Conservation (phyloP, 1,284 basidiomycete species). For the Cystobasidiaceae sp. region DNA sequence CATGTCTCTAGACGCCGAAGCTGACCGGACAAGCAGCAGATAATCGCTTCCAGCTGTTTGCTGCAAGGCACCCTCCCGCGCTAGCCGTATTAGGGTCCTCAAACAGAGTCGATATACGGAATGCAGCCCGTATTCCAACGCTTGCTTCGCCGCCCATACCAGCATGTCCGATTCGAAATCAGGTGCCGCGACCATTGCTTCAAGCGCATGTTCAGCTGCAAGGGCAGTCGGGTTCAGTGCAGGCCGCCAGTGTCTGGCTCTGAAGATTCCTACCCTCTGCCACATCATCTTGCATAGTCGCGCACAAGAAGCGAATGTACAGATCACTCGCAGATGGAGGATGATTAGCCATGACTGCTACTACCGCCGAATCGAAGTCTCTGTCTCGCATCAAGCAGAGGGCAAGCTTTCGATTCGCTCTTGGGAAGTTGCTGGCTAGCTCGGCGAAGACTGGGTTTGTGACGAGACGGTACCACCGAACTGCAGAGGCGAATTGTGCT, state of each 20-base stretch:
- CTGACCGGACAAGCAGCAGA: background rate
- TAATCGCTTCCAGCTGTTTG: no score
- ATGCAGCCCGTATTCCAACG: conserved; percentile 3
- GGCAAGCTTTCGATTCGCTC: conserved; percentile 4
- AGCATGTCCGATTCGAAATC: conserved; percentile 21
- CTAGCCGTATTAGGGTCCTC: background rate
- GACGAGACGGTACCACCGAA: background rate
- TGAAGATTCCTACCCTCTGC: background rate
- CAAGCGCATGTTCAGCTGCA: background rate
- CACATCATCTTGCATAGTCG: background rate
- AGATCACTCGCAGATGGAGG: background rate
- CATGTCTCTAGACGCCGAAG: no score
- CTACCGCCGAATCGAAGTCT: background rate
- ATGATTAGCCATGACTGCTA: background rate
- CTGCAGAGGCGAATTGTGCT: background rate
- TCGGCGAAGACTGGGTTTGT: background rate
- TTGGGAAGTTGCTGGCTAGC: background rate
- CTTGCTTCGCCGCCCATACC: conserved; percentile 18
- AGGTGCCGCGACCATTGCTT: background rate
- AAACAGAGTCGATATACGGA: background rate
- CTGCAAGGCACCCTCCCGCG: background rate
- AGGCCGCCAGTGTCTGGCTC: background rate
- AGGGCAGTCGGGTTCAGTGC: no score
- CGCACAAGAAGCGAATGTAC: conserved; percentile 15
- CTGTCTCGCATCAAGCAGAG: conserved; percentile 7